Evolutionary conservation across 495 filamentous ascomycete species (phyloP).

Genomic region (Xylaria venustula): DNA sequence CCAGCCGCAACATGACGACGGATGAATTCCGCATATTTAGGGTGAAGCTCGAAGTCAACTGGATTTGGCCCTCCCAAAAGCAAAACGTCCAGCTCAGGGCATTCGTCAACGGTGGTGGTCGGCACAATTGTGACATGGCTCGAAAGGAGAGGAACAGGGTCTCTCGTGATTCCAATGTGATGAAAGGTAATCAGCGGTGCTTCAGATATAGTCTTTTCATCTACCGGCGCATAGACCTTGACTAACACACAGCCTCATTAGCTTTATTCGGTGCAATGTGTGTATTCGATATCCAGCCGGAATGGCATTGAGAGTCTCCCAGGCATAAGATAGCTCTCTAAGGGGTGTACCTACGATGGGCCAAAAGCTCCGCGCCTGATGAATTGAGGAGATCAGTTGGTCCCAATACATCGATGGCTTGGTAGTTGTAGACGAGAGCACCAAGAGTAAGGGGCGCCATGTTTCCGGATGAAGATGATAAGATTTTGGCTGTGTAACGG

Average conservation of each 20-base stretch:
- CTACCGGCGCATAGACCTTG: neutral
- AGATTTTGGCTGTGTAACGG: too few relatives aligned
- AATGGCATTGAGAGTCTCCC: too few relatives aligned
- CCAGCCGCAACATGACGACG: constrained; percentile 27
- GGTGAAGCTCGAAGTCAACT: constrained; percentile 12
- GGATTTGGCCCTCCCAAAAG: constrained; percentile 27
- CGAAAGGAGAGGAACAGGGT: constrained; percentile 27
- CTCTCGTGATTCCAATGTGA: constrained; percentile 31
- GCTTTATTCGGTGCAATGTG: neutral
- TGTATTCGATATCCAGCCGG: too few relatives aligned
- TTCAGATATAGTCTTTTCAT: constrained; percentile 4
- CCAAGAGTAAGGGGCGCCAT: constrained; percentile 33
- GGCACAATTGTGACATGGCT: constrained; percentile 24
- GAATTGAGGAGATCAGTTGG: constrained; percentile 33
- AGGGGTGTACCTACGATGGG: constrained; percentile 5
- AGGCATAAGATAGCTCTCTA: too few relatives aligned
- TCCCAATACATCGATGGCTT: constrained; percentile 35
- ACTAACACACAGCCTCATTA: neutral
- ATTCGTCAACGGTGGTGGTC: constrained; percentile 26
- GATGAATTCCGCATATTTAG: constrained; percentile 24
- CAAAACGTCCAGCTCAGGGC: constrained; percentile 30
- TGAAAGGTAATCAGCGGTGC: constrained; percentile 33
- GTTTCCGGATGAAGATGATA: neutral
- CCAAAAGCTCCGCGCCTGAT: constrained; percentile 19
- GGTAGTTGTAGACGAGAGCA: constrained; percentile 26